These are phyloP conservation scores for Plasmodium gonderi DNA, from an alignment of 169 alveolate species.

Conservation along the genomic window DNA sequence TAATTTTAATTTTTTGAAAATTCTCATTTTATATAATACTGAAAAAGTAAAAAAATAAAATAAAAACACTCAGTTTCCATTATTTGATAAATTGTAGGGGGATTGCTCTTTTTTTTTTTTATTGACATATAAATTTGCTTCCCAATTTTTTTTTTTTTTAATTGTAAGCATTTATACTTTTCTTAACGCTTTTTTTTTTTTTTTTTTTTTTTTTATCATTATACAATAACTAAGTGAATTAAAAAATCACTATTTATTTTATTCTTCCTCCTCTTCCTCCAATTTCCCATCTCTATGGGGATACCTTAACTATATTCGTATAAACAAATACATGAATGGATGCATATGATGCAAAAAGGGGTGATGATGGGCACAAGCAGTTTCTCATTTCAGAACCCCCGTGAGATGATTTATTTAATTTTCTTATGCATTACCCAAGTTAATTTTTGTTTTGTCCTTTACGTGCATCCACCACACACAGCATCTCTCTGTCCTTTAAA, in stretches of 20 bases:
- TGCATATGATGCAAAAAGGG: neutral
- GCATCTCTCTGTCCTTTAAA: too few relatives aligned
- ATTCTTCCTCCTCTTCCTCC: neutral
- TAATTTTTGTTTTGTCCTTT: too few relatives aligned
- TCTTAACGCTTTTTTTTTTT: neutral
- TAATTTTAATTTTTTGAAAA: constrained; percentile 31
- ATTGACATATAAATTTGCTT: neutral
- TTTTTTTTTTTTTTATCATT: constrained; percentile 4
- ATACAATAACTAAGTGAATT: neutral
- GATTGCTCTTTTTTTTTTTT: neutral
- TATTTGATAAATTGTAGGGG: neutral
- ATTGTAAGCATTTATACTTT: neutral
- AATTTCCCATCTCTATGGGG: neutral
- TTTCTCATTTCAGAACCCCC: too few relatives aligned
- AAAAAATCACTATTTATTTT: neutral
- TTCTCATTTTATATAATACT: constrained; percentile 8
- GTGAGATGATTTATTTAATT: too few relatives aligned
- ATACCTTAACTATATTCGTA: neutral
- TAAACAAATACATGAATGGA: neutral
- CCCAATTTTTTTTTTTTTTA: neutral
- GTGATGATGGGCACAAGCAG: neutral
- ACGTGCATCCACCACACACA: too few relatives aligned
- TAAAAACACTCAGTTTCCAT: neutral
- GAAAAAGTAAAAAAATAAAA: neutral
- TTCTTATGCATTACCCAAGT: too few relatives aligned